Percentiles rank a stretch among this genome's conserved stretches.
These are phyloP conservation scores for Boletellus sp. DNA, from an alignment of 1,284 basidiomycete species.

Conservation along the genomic window DNA sequence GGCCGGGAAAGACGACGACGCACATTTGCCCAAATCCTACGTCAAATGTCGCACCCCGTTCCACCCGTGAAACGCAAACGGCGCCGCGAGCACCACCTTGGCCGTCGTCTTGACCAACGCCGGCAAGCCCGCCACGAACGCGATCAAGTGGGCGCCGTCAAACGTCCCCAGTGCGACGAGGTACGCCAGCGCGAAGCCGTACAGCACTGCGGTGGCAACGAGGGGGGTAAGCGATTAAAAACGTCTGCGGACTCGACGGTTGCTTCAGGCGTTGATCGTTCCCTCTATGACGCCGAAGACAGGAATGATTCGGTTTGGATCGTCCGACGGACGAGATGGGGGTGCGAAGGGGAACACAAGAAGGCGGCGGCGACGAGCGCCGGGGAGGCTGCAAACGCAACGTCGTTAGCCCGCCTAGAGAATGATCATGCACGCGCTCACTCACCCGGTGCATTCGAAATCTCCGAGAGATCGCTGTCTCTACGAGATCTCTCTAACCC, in stretches of 20 bases:
- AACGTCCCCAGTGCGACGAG: slow-evolving; percentile 79
- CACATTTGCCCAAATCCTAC: slow-evolving; percentile 91
- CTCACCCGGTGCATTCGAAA: too few relatives aligned
- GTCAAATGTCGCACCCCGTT: slow-evolving; percentile 90
- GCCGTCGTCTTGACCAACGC: slow-evolving; percentile 70
- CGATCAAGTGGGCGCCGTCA: slow-evolving; percentile 76
- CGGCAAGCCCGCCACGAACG: slow-evolving; percentile 67
- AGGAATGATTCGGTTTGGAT: slow-evolving; percentile 61
- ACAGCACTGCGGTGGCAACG: too few relatives aligned
- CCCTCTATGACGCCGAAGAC: slow-evolving; percentile 51
- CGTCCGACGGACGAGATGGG: too few relatives aligned
- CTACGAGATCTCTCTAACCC: too few relatives aligned
- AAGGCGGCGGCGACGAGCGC: too few relatives aligned
- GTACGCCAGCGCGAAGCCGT: slow-evolving; percentile 87
- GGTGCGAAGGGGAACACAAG: too few relatives aligned
- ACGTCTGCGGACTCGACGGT: slow-evolving; percentile 90
- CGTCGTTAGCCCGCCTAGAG: too few relatives aligned
- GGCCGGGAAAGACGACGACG: slow-evolving; percentile 34
- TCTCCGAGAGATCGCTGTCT: too few relatives aligned
- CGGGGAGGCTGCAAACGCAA: too few relatives aligned
- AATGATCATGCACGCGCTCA: too few relatives aligned
- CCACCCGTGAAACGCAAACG: slow-evolving; percentile 87
- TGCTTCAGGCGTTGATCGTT: slow-evolving; percentile 85
- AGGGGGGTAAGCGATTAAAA: too few relatives aligned
- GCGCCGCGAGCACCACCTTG: slow-evolving; percentile 76